These are phyloP conservation scores for Ophiocordyceps sinensis DNA, from an alignment of 2,329 filamentous ascomycete species.

Conservation along the genomic window DNA sequence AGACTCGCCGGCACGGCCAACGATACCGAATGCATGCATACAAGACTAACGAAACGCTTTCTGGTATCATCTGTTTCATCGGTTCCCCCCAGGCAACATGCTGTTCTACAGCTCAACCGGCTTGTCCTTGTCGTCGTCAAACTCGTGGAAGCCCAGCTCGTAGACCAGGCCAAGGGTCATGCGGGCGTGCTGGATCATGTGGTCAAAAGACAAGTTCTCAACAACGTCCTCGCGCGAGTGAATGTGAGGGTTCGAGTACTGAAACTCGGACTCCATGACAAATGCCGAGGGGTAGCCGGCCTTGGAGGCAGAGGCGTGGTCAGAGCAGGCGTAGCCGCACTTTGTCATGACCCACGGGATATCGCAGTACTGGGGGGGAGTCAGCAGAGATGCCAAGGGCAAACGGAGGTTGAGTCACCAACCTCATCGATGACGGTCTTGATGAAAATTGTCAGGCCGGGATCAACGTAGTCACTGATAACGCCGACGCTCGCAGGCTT, in stretches of 20 bases:
- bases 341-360: slow-evolving; percentile 80
- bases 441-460: slow-evolving; percentile 73
- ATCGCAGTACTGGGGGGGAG: slow-evolving; percentile 54
- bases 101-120: not conserved
- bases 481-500: slow-evolving; percentile 78
- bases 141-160: slow-evolving; percentile 67
- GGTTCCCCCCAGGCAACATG: not conserved
- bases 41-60: not conserved
- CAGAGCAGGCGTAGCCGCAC: slow-evolving; percentile 74
- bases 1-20: too few relatives aligned
- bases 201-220: slow-evolving; percentile 64
- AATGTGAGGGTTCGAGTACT: slow-evolving; percentile 51
- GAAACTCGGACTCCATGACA: slow-evolving; percentile 61
- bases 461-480: slow-evolving; percentile 82
- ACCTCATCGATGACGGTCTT: slow-evolving; percentile 63
- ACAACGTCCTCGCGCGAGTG: slow-evolving; percentile 57
- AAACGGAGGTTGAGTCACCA: not conserved
- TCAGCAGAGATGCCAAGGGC: slow-evolving; percentile 1
- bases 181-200: slow-evolving; percentile 83
- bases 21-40: too few relatives aligned
- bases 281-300: slow-evolving; percentile 63
- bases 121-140: slow-evolving; percentile 25
- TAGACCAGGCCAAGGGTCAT: slow-evolving; percentile 74
- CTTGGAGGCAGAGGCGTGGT: slow-evolving; percentile 60
- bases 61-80: not conserved